Percentiles rank a stretch among this genome's conserved stretches.
Evolutionary conservation across 345 rosid genomes (phyloP).

Genomic region (Trapa bicornis): DNA sequence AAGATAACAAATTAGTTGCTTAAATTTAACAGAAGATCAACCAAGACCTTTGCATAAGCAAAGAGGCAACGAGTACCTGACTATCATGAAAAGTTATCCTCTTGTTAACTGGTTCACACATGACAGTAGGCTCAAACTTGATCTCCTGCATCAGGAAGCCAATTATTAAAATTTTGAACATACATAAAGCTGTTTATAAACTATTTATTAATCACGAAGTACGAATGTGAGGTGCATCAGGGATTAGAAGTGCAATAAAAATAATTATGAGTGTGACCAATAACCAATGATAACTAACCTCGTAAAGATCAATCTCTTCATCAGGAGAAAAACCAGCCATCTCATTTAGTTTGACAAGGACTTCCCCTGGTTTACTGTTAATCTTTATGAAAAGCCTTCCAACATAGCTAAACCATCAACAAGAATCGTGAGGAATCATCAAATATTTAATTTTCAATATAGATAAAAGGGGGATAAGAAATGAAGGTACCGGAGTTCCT

Average conservation of each 20-base stretch:
- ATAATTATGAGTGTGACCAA: background rate
- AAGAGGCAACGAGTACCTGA: conserved; percentile 40
- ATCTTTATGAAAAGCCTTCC: conserved; percentile 36
- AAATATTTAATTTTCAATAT: background rate
- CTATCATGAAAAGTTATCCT: conserved; percentile 47
- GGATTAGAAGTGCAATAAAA: background rate
- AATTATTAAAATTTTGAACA: background rate
- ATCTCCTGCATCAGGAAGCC: conserved; percentile 52
- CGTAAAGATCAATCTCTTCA: conserved; percentile 31
- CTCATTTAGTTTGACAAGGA: conserved; percentile 26
- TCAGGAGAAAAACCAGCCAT: conserved; percentile 36
- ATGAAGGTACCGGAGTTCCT: conserved; percentile 24
- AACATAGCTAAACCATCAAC: conserved; percentile 20
- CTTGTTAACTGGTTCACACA: conserved; percentile 82
- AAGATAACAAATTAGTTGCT: background rate
- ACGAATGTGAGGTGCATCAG: conserved; percentile 12
- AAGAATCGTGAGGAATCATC: background rate
- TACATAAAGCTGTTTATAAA: background rate
- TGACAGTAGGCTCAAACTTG: conserved; percentile 76
- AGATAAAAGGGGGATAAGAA: background rate
- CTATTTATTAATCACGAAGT: too few relatives aligned
- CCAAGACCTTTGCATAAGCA: conserved; percentile 10
- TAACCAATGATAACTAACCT: conserved; percentile 7
- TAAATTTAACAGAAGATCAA: background rate
- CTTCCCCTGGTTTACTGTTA: conserved; percentile 25